Evolutionary conservation across 2,329 filamentous ascomycete genomes (phyloP), one percentile per base, ranked within the genome.

Genomic region (Acrocalymma vagum): DNA sequence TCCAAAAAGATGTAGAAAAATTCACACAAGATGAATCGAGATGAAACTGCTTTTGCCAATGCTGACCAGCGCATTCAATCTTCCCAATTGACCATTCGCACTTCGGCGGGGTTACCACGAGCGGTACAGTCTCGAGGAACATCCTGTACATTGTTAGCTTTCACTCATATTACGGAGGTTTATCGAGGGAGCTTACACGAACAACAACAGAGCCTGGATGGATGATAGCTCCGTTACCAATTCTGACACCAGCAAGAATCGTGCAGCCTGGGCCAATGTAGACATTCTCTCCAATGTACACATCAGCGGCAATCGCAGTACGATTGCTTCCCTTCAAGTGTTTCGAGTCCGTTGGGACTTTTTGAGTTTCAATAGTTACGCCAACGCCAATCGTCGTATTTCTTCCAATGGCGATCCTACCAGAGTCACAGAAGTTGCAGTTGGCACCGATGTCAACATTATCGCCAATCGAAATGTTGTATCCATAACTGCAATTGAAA

Each of bases 401-500:
- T 47, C 89, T 83, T 3, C 92, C 92, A 59, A 97, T 91, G 30
- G 78, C 84, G 45, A 97, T 87, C 50, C 85, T 80, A 64, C 86
- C 88, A n/a, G 91, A 86, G 65, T 99, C 94, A 40, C 92, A 83
- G 62, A 97, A 86, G 17, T 85, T 86, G 69, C 92, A 96, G 60
- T 90, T 88, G 39, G 88, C 82, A 13, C 87, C 89, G 53, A 99
- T 88, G 39, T 86, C 82, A 3, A 95, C 90, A 51, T 94, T 86
- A 55, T 92, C 86, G 9, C 89, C 92, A 53, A 99, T 88, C 31
- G 82, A 81, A 58, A 97, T 87, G 67, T 99, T 97, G 73, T 96
- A 97, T 1, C 94, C 94, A 62, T 96, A 96, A 61, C 96, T 91
- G 66, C 93, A 96, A 30, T 80, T 85, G 68, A 99, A 97, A 0